Base-by-base conservation (phyloP, 352 stramenopile species). In the Globisporangium takayamanum region DNA sequence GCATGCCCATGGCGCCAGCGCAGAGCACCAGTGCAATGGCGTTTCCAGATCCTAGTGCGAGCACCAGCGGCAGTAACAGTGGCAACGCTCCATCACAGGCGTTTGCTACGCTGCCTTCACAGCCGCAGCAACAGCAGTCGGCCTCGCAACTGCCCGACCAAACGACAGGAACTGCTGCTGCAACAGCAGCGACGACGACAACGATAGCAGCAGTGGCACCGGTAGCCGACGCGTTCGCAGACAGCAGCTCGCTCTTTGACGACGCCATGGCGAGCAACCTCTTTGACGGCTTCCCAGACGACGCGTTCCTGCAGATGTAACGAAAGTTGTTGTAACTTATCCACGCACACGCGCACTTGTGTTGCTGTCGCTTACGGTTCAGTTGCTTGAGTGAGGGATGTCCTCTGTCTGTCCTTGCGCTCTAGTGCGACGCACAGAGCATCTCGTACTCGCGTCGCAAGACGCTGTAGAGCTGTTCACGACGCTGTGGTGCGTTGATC, bases 241-340 rank as follows among this genome's bases (percentile, higher is more conserved):
- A 75, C 49, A 55, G 44, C 44, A 25, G 52, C 37, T 61, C 56
- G 41, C 57, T 84, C 11, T 84, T 79, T 62, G 78, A 76, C 39
- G 78, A 87, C 57, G 55, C 54, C 14, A 53, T 54, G 28, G 18
- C 48, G 25, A 60, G 70, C 58, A 90, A 85, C 59, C 74, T 92
- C n/a, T 92, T 92, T 46, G 82, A 92, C 63, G 82, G 70, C 0
- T 71, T 92, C 47, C 69, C 78, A 47, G 80, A 89, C 45, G 82
- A 92, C 64, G 69, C 75, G 18, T 92, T 92, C 55, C 74, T 89
- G 54, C 69, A 73, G 69, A 84, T 88, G 73, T 77, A 87, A 73
- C 82, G 70, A 76, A 49, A 55, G 63, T 69, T 52, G 50, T 55
- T 60, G 51, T 64, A 68, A 73, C 76, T 69, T 54, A 74, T 57